A percentile compares a stretch with the other conserved stretches of the same genome.
These are phyloP conservation scores for Corymbia citriodora DNA, from an alignment of 441 rosid genomes.

Conservation along the genomic window DNA sequence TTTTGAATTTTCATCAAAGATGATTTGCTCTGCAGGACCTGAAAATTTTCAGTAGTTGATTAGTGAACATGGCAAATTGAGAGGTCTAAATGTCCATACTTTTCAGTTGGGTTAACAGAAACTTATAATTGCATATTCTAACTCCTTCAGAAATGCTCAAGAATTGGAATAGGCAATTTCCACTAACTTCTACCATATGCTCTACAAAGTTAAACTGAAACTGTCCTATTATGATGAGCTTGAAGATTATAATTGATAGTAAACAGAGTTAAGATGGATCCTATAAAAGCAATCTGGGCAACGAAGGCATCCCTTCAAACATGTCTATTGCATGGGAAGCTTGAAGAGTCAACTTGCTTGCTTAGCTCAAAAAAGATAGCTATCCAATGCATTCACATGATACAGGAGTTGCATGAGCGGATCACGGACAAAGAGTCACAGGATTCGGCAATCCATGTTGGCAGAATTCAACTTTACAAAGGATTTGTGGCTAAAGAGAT, in stretches of 20 bases:
- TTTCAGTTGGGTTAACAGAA: not conserved
- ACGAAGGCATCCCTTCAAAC: not conserved
- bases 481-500: not conserved
- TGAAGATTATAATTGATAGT: not conserved
- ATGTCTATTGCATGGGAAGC: not conserved
- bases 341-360: not conserved
- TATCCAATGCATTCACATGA: not conserved
- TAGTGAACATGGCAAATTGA: not conserved
- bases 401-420: not conserved
- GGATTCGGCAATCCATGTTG: not conserved
- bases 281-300: not conserved
- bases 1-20: constrained; percentile 46
- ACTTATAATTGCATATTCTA: not conserved
- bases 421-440: not conserved
- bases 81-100: not conserved
- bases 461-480: not conserved
- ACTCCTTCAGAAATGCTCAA: not conserved
- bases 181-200: not conserved
- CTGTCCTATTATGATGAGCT: not conserved
- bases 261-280: not conserved
- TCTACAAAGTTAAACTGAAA: not conserved
- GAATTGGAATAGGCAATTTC: not conserved
- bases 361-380: not conserved
- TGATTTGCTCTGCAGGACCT: constrained; percentile 59
- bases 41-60: constrained; percentile 1